Base-by-base conservation (phyloP, 1,284 basidiomycete species). In the Cryptococcus jaspeensis region DNA sequence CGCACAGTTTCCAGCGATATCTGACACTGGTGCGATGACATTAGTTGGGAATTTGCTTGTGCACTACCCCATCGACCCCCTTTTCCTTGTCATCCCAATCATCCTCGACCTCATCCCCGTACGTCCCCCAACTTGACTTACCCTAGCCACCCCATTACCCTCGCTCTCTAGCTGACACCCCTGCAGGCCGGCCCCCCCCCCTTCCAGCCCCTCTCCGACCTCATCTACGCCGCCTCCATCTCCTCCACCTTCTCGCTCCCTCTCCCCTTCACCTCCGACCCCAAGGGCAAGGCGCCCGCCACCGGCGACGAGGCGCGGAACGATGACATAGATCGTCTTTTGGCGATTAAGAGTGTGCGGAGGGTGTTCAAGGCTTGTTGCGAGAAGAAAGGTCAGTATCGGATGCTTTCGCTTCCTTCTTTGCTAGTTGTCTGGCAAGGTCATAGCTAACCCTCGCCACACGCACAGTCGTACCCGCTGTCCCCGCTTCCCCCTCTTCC, bases 51-150 rank as follows among this genome's bases (percentile, higher is more conserved):
- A 52, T 9, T 66, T 76, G 12, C 55, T 76, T 1, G 37, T 76
- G 3, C 73, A 76, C 51, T 60, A 66, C 38, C 66, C 71, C 13
- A 58, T 75, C 22, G 74, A 76, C 50, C 67, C 74, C 1, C 52
- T 75, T 13, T 76, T 72, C 55, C 63, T 76, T 25, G 67, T 72
- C 7, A 65, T 74, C 2, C 74, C 74, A 1, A 48, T 74, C 9
- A 62, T 72, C 7, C 46, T 69, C 3, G 59, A 65, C 12, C 55
- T 75, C 3, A 48, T 65, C 20, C 58, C 65, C n/a, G 66, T 70
- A 23, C 55, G 69, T 63, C 49, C 28, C 28, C 28, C 28, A 32
- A 32, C 28, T n/a, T n/a, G n/a, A n/a, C n/a, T n/a, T 8, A 42
- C 25, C 42, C 28, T n/a, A 46, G 32, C 18, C 23, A 20, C 25